Percentiles rank a stretch among this genome's conserved stretches.
Evolutionary conservation across 2,329 filamentous ascomycete genomes (phyloP).

Genomic region (Fusarium xyrophilum): DNA sequence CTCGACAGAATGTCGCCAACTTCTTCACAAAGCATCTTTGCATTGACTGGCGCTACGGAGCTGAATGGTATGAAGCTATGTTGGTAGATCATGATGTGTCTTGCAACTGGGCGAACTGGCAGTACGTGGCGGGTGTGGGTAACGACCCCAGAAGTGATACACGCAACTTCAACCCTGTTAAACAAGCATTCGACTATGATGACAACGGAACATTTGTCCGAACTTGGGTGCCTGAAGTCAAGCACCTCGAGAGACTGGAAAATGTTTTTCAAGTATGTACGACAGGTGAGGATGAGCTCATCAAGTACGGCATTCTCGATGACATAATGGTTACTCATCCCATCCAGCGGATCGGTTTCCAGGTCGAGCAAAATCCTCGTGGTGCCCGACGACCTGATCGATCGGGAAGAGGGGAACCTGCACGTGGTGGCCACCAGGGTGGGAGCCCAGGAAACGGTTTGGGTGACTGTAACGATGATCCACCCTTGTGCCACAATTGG

Average conservation of each 20-base stretch:
- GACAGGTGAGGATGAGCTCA: constrained; percentile 64
- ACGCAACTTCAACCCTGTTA: constrained; percentile 82
- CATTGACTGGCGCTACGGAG: constrained; percentile 81
- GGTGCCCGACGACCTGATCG: constrained; percentile 34
- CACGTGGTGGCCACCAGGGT: constrained; percentile 32
- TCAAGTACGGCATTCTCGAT: constrained; percentile 61
- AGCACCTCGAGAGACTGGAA: constrained; percentile 57
- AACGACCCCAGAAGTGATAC: constrained; percentile 77
- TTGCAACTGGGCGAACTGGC: constrained; percentile 84
- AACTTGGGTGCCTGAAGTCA: constrained; percentile 75
- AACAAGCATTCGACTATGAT: constrained; percentile 82
- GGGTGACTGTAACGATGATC: neutral
- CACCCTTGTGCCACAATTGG: neutral
- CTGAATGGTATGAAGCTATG: constrained; percentile 81
- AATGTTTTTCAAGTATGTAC: constrained; percentile 76
- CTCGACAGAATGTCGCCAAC: constrained; percentile 77
- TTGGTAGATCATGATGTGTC: constrained; percentile 78
- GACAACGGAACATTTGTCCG: constrained; percentile 71
- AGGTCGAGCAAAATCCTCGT: constrained; percentile 58
- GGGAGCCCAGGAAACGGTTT: neutral
- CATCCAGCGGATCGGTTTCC: constrained; percentile 69
- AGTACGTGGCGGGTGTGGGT: constrained; percentile 80
- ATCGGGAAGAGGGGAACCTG: constrained; percentile 37
- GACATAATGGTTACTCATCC: constrained; percentile 72
- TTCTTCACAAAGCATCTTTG: constrained; percentile 76